A percentile compares a stretch with the other conserved stretches of the same genome.
These are phyloP conservation scores for Fistulinella prunicolor DNA, from an alignment of 768 basidiomycete species.

Conservation along the genomic window DNA sequence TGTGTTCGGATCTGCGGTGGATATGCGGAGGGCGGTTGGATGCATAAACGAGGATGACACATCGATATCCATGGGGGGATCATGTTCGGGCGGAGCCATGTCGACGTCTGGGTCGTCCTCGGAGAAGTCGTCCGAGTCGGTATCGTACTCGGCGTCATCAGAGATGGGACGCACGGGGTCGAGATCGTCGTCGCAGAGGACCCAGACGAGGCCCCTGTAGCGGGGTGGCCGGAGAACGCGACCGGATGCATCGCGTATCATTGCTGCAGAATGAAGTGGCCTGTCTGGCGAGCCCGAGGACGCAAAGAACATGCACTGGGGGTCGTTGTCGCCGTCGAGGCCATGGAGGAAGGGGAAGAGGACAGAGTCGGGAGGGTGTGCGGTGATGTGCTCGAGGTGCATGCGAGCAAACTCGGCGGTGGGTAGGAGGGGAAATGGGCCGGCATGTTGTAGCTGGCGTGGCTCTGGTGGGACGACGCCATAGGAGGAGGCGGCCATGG, in stretches of 20 bases:
- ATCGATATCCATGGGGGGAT: conserved; percentile 29
- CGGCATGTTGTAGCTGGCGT: background rate
- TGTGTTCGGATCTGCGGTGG: conserved; percentile 16
- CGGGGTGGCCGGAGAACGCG: conserved; percentile 36
- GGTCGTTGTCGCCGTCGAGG: conserved; percentile 74
- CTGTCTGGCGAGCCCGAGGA: conserved; percentile 22
- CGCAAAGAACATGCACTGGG: conserved; percentile 81
- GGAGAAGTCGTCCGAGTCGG: conserved; percentile 29
- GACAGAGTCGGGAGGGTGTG: conserved; percentile 75
- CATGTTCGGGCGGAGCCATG: conserved; percentile 30
- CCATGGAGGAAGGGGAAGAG: conserved; percentile 91
- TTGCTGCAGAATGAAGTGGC: conserved; percentile 16
- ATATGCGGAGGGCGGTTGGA: conserved; percentile 35
- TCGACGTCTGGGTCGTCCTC: conserved; percentile 27
- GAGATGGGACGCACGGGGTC: conserved; percentile 16
- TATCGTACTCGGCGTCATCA: conserved; percentile 32
- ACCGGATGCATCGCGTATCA: conserved; percentile 24
- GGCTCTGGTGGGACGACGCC: conserved; percentile 22
- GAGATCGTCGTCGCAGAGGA: conserved; percentile 71
- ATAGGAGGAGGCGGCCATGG: conserved; percentile 17
- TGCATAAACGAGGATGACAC: conserved; percentile 35
- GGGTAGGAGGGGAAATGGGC: conserved; percentile 36
- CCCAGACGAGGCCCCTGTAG: conserved; percentile 82
- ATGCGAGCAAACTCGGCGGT: conserved; percentile 53
- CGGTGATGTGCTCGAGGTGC: conserved; percentile 58